Conservation (phyloP, 225 moss, liverwort and hornwort species). For the Sphagnum contortum region DNA sequence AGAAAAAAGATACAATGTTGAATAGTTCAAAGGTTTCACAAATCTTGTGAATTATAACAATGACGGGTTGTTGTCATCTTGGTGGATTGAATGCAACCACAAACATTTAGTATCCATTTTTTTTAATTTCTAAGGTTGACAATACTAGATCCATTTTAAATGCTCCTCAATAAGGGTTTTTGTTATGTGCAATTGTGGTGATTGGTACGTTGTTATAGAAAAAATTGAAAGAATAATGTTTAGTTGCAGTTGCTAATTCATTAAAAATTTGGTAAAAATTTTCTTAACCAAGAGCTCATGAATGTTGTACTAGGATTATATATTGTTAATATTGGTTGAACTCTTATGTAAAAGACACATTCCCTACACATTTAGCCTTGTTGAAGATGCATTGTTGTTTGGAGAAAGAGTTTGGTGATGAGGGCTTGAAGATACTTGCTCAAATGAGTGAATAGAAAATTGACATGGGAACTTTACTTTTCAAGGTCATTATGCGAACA, state of each 20-base stretch:
- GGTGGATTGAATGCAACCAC: too few relatives aligned
- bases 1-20: neutral
- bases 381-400: neutral
- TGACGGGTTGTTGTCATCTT: neutral
- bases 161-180: too few relatives aligned
- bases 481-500: too few relatives aligned
- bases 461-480: too few relatives aligned
- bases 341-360: neutral
- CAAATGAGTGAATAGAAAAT: too few relatives aligned
- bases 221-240: neutral
- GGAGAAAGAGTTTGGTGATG: too few relatives aligned
- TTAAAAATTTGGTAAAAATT: neutral
- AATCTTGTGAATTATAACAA: neutral
- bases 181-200: too few relatives aligned
- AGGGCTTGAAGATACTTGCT: too few relatives aligned
- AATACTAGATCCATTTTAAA: too few relatives aligned
- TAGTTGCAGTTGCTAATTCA: neutral
- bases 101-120: too few relatives aligned
- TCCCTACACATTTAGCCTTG: neutral
- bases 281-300: neutral
- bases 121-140: too few relatives aligned
- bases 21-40: neutral
- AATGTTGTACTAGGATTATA: neutral
- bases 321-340: neutral
- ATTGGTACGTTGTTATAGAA: too few relatives aligned